Base-by-base conservation (phyloP, 148 eudicot genomes). In the Rheum nobile region DNA sequence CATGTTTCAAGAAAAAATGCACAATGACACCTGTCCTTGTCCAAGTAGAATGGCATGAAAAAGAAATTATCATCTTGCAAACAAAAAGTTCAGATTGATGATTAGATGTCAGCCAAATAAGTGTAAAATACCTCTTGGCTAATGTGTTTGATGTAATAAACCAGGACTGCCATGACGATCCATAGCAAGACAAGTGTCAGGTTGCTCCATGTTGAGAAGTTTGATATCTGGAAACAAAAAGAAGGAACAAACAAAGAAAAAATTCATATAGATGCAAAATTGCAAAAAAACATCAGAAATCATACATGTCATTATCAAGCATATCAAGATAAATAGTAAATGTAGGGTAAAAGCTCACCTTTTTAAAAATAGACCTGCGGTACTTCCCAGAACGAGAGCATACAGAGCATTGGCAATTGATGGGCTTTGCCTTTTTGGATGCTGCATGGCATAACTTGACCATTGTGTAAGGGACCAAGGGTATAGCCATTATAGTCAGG, bases 391-490 rank as follows among this genome's bases (percentile, higher is more conserved):
- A 90, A 19, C 76, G 87, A 37, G 88, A 39, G 80, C 98, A 95
- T 67, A 81, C 88, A 59, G 93, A 82, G 78, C 98, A 95, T 72
- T 84, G 85, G 44, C 98, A 95, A 76, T 91, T 84, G 72, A 85
- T 85, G 81, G 77, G 83, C 79, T 83, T 86, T 4, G 90, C 73
- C 82, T 91, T 88, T 80, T 95, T 91, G 34, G 84, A 79, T 76
- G 86, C 90, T 77, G 90, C 88, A 82, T 87, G 89, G 74, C 88
- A 85, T 46, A 95, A 55, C 78, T 90, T 90, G 78, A 84, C 43
- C 72, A 95, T 87, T 10, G 98, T 91, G 75, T 95, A 95, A 75
- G 98, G 98, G 35, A 95, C 93, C 67, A 95, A 84, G 67, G 98
- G 96, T 71, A 95, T 54, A 21, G 96, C 98, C 80, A 95, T 86